These are phyloP conservation scores for Lindgomyces ingoldianus DNA, from an alignment of 495 filamentous ascomycete species.

Conservation along the genomic window DNA sequence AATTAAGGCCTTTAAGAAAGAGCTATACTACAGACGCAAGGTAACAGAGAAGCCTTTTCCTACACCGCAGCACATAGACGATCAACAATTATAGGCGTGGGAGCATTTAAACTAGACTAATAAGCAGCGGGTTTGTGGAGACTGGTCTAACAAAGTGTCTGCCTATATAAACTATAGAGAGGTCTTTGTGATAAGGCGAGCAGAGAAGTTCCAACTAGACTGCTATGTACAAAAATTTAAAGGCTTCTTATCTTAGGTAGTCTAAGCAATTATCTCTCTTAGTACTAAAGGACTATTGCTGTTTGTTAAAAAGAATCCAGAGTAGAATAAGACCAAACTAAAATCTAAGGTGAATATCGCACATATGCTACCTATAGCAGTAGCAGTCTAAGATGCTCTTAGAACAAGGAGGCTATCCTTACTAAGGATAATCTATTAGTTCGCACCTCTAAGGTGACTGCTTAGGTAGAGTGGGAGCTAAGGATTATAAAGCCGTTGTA, in stretches of 20 bases:
- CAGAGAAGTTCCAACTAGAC: not conserved
- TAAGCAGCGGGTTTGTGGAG: not conserved
- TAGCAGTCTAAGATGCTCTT: no score
- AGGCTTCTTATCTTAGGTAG: not conserved
- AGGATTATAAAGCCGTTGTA: not conserved
- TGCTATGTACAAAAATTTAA: not conserved
- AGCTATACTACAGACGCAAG: not conserved
- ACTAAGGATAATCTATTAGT: not conserved
- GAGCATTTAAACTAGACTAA: not conserved
- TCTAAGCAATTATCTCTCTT: not conserved
- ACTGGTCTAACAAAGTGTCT: not conserved
- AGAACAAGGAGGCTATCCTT: not conserved
- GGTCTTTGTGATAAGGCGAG: not conserved
- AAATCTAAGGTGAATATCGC: not conserved
- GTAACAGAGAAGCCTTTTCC: not conserved
- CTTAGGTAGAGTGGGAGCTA: not conserved
- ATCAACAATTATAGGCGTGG: not conserved
- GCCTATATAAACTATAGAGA: not conserved
- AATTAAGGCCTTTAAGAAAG: not conserved
- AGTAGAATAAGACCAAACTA: not conserved
- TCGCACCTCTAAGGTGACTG: not conserved
- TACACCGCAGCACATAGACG: not conserved
- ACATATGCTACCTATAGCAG: no score
- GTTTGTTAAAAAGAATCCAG: not conserved
- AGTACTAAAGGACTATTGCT: not conserved